Percentiles rank a stretch among this genome's conserved stretches.
These are phyloP conservation scores for Pseudocercospora pini-densiflorae DNA, from an alignment of 2,329 filamentous ascomycete species.

Conservation along the genomic window DNA sequence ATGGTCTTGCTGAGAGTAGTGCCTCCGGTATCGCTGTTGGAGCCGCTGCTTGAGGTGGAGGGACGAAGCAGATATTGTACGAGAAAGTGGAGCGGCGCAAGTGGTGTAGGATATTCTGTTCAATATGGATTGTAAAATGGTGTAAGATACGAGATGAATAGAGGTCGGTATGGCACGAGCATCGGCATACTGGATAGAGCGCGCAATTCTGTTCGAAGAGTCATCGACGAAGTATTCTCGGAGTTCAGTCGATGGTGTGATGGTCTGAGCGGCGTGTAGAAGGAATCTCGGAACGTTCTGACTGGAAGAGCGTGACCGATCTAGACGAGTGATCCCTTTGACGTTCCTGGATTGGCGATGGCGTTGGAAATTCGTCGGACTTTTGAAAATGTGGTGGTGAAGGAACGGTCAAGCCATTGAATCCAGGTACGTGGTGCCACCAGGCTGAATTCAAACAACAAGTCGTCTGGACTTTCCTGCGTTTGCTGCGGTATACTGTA, in stretches of 20 bases:
- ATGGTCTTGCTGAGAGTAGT: neutral
- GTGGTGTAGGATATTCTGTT: neutral
- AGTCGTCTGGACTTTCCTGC: neutral
- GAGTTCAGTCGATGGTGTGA: neutral
- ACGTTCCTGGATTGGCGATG: neutral
- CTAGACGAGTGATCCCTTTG: neutral
- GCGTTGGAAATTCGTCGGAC: neutral
- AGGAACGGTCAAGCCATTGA: too few relatives aligned
- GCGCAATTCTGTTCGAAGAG: neutral
- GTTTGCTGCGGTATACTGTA: neutral
- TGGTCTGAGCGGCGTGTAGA: neutral
- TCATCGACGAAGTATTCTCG: neutral
- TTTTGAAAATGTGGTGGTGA: too few relatives aligned
- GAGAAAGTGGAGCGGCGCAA: neutral
- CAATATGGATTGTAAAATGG: neutral
- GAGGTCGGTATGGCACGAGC: neutral
- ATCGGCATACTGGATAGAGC: neutral
- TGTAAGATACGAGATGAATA: neutral
- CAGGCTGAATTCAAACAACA: neutral
- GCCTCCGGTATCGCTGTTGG: neutral
- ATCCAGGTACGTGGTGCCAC: too few relatives aligned
- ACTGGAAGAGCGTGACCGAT: neutral
- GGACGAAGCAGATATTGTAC: neutral
- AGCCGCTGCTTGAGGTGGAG: neutral
- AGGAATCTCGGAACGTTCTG: neutral